Evolutionary conservation across 2,329 filamentous ascomycete genomes (phyloP), one percentile per base, ranked within the genome.

Genomic region (Lizonia empirigonia): DNA sequence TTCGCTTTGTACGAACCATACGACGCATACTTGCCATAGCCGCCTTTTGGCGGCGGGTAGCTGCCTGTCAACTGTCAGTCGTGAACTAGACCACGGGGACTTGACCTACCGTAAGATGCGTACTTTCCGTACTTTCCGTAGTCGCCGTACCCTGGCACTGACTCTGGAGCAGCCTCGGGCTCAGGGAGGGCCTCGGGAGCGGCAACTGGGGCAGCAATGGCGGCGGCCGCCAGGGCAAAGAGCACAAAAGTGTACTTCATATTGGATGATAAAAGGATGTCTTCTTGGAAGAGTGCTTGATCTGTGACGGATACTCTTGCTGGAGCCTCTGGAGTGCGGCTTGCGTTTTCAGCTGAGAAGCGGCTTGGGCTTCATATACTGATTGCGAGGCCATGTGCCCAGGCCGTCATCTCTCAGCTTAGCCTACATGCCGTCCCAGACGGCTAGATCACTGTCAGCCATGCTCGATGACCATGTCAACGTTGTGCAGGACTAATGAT

Each of bases 221-320:
- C 50, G n/a, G 58, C 47, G 10, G 64, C 54, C 35, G 53, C 55
- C 26, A 68, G 50, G 32, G 64, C 58, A 38, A 67, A 51, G 30
- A 68, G 44, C 5, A 56, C 41, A 16, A 60, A 40, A 10, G 56
- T 39, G 38, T 57, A 47, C 55, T 64, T 65, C 61, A 67, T 66
- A 22, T 5, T 58, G 44, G 10, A 23, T 13, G n/a, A 18, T 24
- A n/a, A n/a, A n/a, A n/a, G n/a, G n/a, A n/a, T n/a, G n/a, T n/a
- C n/a, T n/a, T n/a, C 1, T 36, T 15, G 13, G 24, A 15, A 16
- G n/a, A 7, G 23, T 36, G 37, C 6, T 29, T 40, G 24, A n/a
- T n/a, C n/a, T n/a, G n/a, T n/a, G n/a, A n/a, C n/a, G n/a, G n/a
- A n/a, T n/a, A n/a, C 20, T 33, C 15, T 10, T 23, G 24, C 20